Conservation (phyloP, 495 filamentous ascomycete species). For the Filosporella fistucella region DNA sequence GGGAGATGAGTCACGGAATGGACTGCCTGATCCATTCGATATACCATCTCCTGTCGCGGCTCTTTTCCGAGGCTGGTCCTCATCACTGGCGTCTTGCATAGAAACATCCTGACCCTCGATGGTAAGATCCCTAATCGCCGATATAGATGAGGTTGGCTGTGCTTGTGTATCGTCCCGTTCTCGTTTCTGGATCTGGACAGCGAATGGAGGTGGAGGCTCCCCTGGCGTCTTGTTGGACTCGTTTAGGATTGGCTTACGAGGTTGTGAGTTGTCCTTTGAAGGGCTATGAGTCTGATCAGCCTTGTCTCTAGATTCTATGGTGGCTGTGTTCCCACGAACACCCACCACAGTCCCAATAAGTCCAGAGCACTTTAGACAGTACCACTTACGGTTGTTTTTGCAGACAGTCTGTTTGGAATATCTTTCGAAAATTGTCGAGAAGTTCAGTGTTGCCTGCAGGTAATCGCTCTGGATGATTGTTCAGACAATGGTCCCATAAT, state of each 20-base stretch:
- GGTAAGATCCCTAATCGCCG: background rate
- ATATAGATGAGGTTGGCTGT: constrained; percentile 4
- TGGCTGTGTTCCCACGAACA: no score
- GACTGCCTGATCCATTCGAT: constrained; percentile 13
- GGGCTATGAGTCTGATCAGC: background rate
- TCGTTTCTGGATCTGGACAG: no score
- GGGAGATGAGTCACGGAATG: constrained; percentile 9
- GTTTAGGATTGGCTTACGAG: constrained; percentile 4
- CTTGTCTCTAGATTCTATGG: no score
- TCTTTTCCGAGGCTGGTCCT: constrained; percentile 10
- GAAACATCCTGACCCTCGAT: background rate
- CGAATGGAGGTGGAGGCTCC: background rate
- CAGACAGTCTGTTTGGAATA: background rate
- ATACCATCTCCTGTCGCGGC: constrained; percentile 16
- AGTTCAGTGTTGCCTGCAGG: background rate
- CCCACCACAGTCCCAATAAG: no score
- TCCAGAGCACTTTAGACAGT: background rate
- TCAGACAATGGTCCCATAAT: constrained; percentile 7
- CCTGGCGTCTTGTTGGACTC: constrained; percentile 1
- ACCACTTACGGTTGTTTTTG: constrained; percentile 3
- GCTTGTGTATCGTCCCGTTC: background rate
- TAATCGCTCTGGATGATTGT: background rate
- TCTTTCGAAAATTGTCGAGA: background rate
- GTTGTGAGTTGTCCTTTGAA: background rate
- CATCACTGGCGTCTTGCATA: background rate